phyloP scores from a whole-genome alignment of 768 basidiomycete genomes.

The Agrocybe chaxingu region DNA sequence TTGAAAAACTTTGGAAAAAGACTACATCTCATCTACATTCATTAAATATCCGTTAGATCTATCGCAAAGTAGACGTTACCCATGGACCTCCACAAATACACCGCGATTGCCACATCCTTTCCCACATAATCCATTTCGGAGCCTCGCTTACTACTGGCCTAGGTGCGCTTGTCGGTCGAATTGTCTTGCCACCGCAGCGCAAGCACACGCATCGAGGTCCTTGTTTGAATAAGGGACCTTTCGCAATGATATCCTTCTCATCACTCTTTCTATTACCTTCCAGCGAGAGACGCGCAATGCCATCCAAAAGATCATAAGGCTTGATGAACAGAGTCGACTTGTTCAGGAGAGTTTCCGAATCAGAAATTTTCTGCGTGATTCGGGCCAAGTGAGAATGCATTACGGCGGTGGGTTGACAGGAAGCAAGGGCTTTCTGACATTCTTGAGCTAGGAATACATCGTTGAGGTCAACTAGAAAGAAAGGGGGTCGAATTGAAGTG shows the following conservation, averaged over 20 bases:
- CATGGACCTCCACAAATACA: conserved; percentile 77
- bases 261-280: conserved; percentile 32
- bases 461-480: neutral
- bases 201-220: conserved; percentile 44
- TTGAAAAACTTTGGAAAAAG: too few species aligned
- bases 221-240: conserved; percentile 44
- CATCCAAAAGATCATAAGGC: conserved; percentile 67
- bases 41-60: neutral
- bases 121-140: conserved; percentile 59
- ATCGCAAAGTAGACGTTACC: conserved; percentile 23
- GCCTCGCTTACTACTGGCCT: conserved; percentile 24
- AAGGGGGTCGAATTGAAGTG: neutral
- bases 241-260: conserved; percentile 64
- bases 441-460: conserved; percentile 41
- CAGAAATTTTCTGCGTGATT: conserved; percentile 42
- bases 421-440: conserved; percentile 49
- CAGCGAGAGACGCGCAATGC: conserved; percentile 40
- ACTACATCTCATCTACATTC: too few species aligned
- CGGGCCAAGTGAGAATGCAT: conserved; percentile 42
- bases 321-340: conserved; percentile 72
- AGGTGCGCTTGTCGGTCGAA: conserved; percentile 25
- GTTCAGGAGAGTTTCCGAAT: conserved; percentile 47
- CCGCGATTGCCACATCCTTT: conserved; percentile 51
- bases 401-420: conserved; percentile 51
- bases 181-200: conserved; percentile 60